phyloP scores from a whole-genome alignment of 2,329 filamentous ascomycete genomes.

The Xenoacremonium recifei region DNA sequence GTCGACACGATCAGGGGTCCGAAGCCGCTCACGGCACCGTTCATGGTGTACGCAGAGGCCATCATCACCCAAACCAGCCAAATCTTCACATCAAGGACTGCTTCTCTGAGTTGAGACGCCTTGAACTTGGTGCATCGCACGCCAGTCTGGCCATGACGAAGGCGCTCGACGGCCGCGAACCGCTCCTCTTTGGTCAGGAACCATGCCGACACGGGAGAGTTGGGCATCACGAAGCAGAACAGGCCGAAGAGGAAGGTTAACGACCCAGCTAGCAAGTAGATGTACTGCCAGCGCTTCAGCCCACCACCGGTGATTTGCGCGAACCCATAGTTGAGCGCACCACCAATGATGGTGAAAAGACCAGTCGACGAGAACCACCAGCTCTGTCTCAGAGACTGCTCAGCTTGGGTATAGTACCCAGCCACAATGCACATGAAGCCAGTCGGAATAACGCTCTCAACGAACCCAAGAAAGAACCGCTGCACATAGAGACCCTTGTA shows the following conservation, averaged over 20 bases:
- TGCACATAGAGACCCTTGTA: slow-evolving; percentile 65
- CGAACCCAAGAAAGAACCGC: slow-evolving; percentile 62
- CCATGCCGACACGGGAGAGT: slow-evolving; percentile 66
- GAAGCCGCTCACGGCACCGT: slow-evolving; percentile 69
- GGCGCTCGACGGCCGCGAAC: slow-evolving; percentile 61
- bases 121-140: slow-evolving; percentile 62
- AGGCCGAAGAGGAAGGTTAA: slow-evolving; percentile 64
- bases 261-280: slow-evolving; percentile 64
- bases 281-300: slow-evolving; percentile 66
- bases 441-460: slow-evolving; percentile 65
- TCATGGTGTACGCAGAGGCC: slow-evolving; percentile 69
- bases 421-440: slow-evolving; percentile 64
- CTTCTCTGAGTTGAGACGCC: slow-evolving; percentile 55
- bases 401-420: slow-evolving; percentile 62
- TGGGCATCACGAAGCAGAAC: slow-evolving; percentile 64
- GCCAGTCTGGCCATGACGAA: slow-evolving; percentile 62
- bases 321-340: slow-evolving; percentile 65
- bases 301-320: slow-evolving; percentile 56
- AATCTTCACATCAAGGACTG: slow-evolving; percentile 57
- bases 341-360: slow-evolving; percentile 62
- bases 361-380: slow-evolving; percentile 65
- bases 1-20: slow-evolving; percentile 71
- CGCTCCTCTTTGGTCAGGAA: slow-evolving; percentile 64
- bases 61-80: slow-evolving; percentile 67
- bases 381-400: slow-evolving; percentile 63